Base-by-base conservation (phyloP, 768 basidiomycete genomes). In the Macrolepiota fuliginosa region DNA sequence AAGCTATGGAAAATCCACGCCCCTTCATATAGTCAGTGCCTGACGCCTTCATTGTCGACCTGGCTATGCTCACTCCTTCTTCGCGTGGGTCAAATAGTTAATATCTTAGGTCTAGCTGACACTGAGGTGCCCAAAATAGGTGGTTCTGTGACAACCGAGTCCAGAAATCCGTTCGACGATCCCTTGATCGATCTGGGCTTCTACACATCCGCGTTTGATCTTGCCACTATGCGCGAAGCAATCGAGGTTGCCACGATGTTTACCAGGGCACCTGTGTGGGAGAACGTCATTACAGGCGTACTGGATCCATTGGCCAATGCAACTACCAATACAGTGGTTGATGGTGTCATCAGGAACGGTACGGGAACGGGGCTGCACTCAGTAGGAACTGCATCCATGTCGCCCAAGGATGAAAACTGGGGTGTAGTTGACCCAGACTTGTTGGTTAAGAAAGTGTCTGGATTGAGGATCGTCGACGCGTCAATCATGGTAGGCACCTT, bases 381-480 rank as follows among this genome's bases (percentile, higher is more conserved):
- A 3, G 68, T 71, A 12, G 70, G 73, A 3, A 75, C 74, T 1
- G 73, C 75, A 3, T 64, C 64, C 6, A 75, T 78, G 73, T 73
- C 73, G 3, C 64, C 70, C 0, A 57, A 57, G 24, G 58, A 62
- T n/a, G 70, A 73, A 0, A 40, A 59, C 4, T 69, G 52, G 13
- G 78, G 77, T 2, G 79, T 77, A 12, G 72, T 78, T 3, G 71
- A 77, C 63, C 72, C 77, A 12, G 70, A 77, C 63, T 63, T 80
- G 39, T 63, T 53, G 36, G 73, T 79, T 1, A 78, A 79, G 63
- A 71, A 72, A 1, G 68, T 71, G 1, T 42, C 45, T 7, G 77
- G 74, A 7, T 58, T 79, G 55, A 68, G 79, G 4, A 65, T 79
- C 19, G 73, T 80, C 6, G 77, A 80, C 66, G 74, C 74, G 5